Evolutionary conservation across 257 asterid species (phyloP), one percentile per base, ranked within the genome.

Genomic region (Solanum bukasovii): DNA sequence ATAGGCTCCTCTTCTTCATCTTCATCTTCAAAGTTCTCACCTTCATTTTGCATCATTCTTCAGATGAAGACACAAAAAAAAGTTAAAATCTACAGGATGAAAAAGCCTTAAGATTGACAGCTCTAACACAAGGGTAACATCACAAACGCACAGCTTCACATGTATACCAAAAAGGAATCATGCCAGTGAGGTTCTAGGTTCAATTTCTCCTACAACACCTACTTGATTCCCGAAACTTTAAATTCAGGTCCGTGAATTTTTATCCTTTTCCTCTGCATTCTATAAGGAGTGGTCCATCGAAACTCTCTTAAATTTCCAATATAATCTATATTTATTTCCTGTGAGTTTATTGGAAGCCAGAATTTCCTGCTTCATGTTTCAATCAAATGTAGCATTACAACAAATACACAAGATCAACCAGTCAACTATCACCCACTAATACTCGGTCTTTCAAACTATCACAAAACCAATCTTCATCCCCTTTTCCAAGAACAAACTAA

Each of bases 1-100:
- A 93, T 75, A 4, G 97, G 96, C 23, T 96, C 99, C 18, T 91
- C 97, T 7, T 89, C 94, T 34, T 94, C 98, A 73, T 89, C 94
- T 34, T 94, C 98, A 73, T 93, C 95, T 77, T 90, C 96, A 75
- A 87, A 63, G 83, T 89, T 87, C 74, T 84, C 89, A 29, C 85
- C 83, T 87, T 89, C 94, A 35, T 92, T 91, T 56, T 82, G 91
- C 86, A 71, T 87, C 89, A 88, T 63, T 82, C 93, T 93, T 70
- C 84, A 33, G 49, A 65, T 42, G 89, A 77, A 61, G 11, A 83
- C 52, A 86, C 42, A 75, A 23, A 9, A 42, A 42, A 29, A 8
- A 29, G 23, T 31, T 16, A n/a, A 49, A 49, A 49, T 18, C 86
- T 10, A 31, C 29, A 29, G 44, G 85, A 31, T 27, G 34, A 34